Conservation (phyloP, 805 yeast species). For the Kodamaea leandrae region DNA sequence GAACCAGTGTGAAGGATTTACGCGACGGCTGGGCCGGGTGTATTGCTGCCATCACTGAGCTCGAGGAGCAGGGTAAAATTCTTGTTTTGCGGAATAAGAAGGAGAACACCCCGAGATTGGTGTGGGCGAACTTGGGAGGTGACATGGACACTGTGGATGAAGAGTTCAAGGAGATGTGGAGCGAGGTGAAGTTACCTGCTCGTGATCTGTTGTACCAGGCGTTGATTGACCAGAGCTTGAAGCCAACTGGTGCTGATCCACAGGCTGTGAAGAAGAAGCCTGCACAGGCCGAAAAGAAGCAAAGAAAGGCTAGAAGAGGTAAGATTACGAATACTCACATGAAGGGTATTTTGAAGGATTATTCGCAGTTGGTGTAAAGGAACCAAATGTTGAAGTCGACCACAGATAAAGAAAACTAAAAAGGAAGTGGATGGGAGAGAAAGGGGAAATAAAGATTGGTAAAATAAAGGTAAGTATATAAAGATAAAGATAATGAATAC, state of each 20-base stretch:
- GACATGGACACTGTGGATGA: constrained; percentile 69
- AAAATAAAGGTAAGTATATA: too few species aligned
- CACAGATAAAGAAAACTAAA: not conserved
- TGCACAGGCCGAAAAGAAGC: constrained; percentile 62
- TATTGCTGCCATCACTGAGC: constrained; percentile 67
- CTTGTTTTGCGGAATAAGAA: constrained; percentile 87
- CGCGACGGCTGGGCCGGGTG: constrained; percentile 96
- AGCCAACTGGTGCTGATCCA: constrained; percentile 98
- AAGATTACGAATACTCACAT: constrained; percentile 95
- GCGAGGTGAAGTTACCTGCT: constrained; percentile 71
- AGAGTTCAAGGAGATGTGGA: constrained; percentile 84
- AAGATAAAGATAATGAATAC: not conserved
- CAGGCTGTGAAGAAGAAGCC: constrained; percentile 73
- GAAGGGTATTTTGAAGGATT: constrained; percentile 93
- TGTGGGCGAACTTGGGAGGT: constrained; percentile 87
- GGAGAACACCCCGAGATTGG: constrained; percentile 87
- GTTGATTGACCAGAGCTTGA: constrained; percentile 79
- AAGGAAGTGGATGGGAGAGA: not conserved
- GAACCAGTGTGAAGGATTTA: constrained; percentile 75
- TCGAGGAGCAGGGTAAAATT: constrained; percentile 75
- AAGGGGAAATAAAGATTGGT: not conserved
- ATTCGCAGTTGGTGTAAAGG: constrained; percentile 40
- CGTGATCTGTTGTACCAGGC: constrained; percentile 77
- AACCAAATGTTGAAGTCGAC: not conserved
- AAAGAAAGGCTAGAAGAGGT: constrained; percentile 88